Conservation (phyloP, 768 basidiomycete genomes). For the Boletus vinaceobasis region DNA sequence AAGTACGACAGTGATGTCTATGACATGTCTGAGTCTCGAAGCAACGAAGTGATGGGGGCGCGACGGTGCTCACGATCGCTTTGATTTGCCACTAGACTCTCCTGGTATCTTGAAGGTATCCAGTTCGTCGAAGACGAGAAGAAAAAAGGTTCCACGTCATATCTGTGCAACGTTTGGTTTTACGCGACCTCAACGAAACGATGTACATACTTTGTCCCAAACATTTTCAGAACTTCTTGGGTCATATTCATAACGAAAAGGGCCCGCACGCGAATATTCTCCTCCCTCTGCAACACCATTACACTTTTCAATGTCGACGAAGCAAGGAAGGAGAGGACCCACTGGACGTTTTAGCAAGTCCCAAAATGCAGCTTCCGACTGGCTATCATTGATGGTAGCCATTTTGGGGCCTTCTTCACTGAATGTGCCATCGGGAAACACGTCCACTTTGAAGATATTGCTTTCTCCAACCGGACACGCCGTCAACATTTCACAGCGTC, state of each 20-base stretch:
- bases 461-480: constrained; percentile 13
- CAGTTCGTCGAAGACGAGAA: constrained; percentile 62
- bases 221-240: constrained; percentile 50
- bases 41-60: constrained; percentile 15
- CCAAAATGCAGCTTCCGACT: constrained; percentile 35
- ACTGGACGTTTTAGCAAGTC: constrained; percentile 31
- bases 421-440: constrained; percentile 13
- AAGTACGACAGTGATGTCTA: constrained; percentile 56
- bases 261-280: constrained; percentile 41
- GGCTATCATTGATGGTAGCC: neutral
- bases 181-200: neutral
- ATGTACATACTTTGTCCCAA: constrained; percentile 47
- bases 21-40: neutral
- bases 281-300: constrained; percentile 25
- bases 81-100: constrained; percentile 35
- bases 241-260: constrained; percentile 51
- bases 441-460: constrained; percentile 25
- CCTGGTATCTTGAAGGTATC: constrained; percentile 66
- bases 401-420: neutral
- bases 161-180: constrained; percentile 28
- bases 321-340: constrained; percentile 11
- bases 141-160: constrained; percentile 60
- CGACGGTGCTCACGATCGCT: constrained; percentile 52
- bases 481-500: constrained; percentile 29
- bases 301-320: neutral